Conservation (phyloP, 2,329 filamentous ascomycete species). For the Scytalidium lignicola region DNA sequence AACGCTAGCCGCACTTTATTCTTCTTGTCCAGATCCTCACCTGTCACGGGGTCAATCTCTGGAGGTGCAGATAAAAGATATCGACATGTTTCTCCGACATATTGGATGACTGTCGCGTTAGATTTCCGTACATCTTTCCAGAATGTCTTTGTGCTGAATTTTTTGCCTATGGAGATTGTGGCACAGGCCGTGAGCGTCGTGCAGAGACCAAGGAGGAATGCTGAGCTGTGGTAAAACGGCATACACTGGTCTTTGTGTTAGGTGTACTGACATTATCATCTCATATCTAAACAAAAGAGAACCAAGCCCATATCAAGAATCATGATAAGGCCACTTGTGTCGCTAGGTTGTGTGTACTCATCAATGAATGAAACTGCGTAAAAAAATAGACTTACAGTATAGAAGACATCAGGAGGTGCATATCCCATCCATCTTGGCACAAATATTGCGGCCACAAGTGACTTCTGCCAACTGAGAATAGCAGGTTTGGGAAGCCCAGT, state of each 20-base stretch:
- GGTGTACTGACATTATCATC: too few relatives aligned
- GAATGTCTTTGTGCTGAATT: conserved; percentile 73
- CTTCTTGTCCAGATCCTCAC: conserved; percentile 64
- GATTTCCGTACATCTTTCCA: conserved; percentile 70
- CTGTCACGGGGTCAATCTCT: conserved; percentile 56
- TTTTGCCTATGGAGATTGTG: conserved; percentile 67
- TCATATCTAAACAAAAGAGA: too few relatives aligned
- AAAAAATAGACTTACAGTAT: conserved; percentile 51
- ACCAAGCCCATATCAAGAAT: too few relatives aligned
- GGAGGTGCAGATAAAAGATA: conserved; percentile 68
- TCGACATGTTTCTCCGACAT: conserved; percentile 82
- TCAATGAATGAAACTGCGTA: conserved; percentile 1
- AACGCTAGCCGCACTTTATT: conserved; percentile 72
- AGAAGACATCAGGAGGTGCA: conserved; percentile 62
- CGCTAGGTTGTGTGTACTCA: too few relatives aligned
- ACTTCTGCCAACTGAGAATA: conserved; percentile 68
- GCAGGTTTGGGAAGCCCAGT: conserved; percentile 80
- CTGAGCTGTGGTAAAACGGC: conserved; percentile 85
- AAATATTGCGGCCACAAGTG: conserved; percentile 48
- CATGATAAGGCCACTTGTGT: too few relatives aligned
- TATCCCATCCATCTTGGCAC: conserved; percentile 51
- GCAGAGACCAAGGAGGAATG: conserved; percentile 62
- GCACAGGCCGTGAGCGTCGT: conserved; percentile 54
- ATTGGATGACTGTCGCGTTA: conserved; percentile 73
- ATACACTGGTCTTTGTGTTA: conserved; percentile 53